Base-by-base conservation (phyloP, 1,284 basidiomycete genomes). In the Boletus sp. region DNA sequence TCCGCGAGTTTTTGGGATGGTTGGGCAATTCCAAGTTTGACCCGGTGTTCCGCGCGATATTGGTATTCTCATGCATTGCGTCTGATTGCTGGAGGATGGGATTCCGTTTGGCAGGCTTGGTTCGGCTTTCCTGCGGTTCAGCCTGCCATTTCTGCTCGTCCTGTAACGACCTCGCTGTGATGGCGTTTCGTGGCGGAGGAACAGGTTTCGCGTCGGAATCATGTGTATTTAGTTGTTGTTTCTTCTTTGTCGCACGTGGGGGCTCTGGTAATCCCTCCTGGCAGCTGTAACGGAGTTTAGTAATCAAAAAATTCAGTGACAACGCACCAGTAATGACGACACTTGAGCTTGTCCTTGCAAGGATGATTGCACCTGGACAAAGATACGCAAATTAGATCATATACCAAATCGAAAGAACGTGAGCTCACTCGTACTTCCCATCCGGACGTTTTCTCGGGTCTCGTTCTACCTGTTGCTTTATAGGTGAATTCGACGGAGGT, bases 331-430 rank as follows among this genome's bases (percentile, higher is more conserved):
- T 85, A 68, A 75, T 92, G 90, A 29, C 85, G 80, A 67, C 91
- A 92, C 47, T 77, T 79, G 3, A 76, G 75, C 71, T 92, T 92
- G 66, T 91, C 84, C 67, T 87, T 90, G 77, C 91, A 92, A n/a
- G 77, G 59, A 65, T 92, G 91, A 63, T 89, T 89, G 65, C 91
- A 92, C 57, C 89, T 91, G 53, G n/a, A 45, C 29, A 44, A 54
- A 24, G 51, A 46, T 39, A 37, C 18, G 12, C 51, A 54, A 31
- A 7, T 51, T 18, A 39, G 42, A 51, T 53, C 2, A 31, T 59
- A 24, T 22, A n/a, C 29, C 29, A 35, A 46, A n/a, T 42, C 12
- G 39, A 35, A 59, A 44, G 33, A 16, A 37, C 27, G 31, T 20
- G 24, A 47, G 56, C 77, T 64, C 64, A 89, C 89, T 78, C 73